Percentiles rank a stretch among this genome's conserved stretches.
Evolutionary conservation across 805 yeast species (phyloP).

Genomic region (Wickerhamiella cacticola): DNA sequence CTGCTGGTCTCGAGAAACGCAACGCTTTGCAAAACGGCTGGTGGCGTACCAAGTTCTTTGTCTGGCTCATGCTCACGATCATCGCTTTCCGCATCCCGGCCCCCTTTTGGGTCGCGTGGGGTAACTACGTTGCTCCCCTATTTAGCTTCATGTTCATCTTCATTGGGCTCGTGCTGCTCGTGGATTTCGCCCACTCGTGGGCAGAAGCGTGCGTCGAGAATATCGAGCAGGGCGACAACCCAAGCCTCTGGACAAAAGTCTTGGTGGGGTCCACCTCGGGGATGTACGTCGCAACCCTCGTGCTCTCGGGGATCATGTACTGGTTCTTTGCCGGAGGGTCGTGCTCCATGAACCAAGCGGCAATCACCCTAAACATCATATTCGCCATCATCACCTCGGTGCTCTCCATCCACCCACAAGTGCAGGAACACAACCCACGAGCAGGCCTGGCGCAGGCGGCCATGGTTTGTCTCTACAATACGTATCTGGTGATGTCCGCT

Average conservation of each 20-base stretch:
- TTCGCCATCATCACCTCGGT: constrained; percentile 52
- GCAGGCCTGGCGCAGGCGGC: constrained; percentile 96
- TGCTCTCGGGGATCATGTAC: constrained; percentile 69
- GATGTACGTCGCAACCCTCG: constrained; percentile 67
- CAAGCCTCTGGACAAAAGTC: constrained; percentile 60
- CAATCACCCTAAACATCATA: constrained; percentile 64
- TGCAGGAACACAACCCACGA: constrained; percentile 86
- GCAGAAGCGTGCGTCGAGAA: constrained; percentile 90
- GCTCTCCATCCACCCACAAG: constrained; percentile 63
- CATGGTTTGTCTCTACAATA: constrained; percentile 88
- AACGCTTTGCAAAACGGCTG: constrained; percentile 80
- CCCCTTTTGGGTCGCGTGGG: constrained; percentile 74
- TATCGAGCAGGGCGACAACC: constrained; percentile 58
- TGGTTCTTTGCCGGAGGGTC: constrained; percentile 68
- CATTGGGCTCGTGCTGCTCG: constrained; percentile 78
- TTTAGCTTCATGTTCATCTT: constrained; percentile 77
- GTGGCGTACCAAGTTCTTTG: constrained; percentile 68
- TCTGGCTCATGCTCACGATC: constrained; percentile 45
- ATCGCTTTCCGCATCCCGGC: constrained; percentile 76
- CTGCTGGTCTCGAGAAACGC: constrained; percentile 52
- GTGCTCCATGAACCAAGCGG: constrained; percentile 81
- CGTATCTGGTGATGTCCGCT: constrained; percentile 82
- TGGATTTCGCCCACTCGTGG: constrained; percentile 98
- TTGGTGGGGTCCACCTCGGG: constrained; percentile 75
- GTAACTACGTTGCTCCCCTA: constrained; percentile 75